Conservation (phyloP, 2,329 filamentous ascomycete genomes). For the Apiospora saccharicola region DNA sequence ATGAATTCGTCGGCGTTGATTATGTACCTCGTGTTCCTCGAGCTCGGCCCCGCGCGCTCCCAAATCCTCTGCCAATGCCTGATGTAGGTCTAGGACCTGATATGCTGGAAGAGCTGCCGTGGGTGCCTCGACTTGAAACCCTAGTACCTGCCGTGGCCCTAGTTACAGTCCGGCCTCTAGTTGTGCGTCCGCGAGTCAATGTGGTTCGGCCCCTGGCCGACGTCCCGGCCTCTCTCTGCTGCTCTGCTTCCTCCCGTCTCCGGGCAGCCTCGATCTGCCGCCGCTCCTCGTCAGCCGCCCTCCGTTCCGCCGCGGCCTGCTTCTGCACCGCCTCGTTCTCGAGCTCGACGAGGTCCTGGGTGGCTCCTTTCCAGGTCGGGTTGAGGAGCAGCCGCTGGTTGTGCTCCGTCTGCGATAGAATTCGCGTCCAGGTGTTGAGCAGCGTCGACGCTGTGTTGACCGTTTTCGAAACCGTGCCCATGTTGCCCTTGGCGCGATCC, state of each 20-base stretch:
- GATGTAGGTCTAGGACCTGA: slow-evolving; percentile 46
- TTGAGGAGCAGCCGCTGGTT: slow-evolving; percentile 92
- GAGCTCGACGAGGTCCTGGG: slow-evolving; percentile 83
- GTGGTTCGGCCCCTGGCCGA: slow-evolving; percentile 29
- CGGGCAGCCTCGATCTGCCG: slow-evolving; percentile 74
- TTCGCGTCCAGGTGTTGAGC: slow-evolving; percentile 94
- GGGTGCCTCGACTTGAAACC: slow-evolving; percentile 32
- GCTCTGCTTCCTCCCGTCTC: slow-evolving; percentile 68
- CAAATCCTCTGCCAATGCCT: slow-evolving; percentile 54
- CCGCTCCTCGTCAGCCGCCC: slow-evolving; percentile 79
- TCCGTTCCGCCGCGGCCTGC: slow-evolving; percentile 79
- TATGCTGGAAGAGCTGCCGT: slow-evolving; percentile 40
- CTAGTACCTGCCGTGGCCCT: slow-evolving; percentile 9
- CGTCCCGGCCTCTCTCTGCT: slow-evolving; percentile 48
- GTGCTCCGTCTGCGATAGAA: slow-evolving; percentile 96
- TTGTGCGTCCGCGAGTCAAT: slow-evolving; percentile 7
- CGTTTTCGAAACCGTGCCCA: slow-evolving; percentile 87
- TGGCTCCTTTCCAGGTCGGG: slow-evolving; percentile 87
- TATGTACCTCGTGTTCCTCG: slow-evolving; percentile 55
- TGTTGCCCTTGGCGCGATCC: slow-evolving; percentile 76
- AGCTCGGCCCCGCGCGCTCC: slow-evolving; percentile 60
- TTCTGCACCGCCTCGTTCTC: slow-evolving; percentile 79
- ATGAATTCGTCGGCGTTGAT: neutral
- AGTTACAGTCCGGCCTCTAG: slow-evolving; percentile 22
- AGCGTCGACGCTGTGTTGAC: slow-evolving; percentile 88